phyloP scores from a whole-genome alignment of 1,139 yeast genomes.

The Blastobotrys buckinghamii region DNA sequence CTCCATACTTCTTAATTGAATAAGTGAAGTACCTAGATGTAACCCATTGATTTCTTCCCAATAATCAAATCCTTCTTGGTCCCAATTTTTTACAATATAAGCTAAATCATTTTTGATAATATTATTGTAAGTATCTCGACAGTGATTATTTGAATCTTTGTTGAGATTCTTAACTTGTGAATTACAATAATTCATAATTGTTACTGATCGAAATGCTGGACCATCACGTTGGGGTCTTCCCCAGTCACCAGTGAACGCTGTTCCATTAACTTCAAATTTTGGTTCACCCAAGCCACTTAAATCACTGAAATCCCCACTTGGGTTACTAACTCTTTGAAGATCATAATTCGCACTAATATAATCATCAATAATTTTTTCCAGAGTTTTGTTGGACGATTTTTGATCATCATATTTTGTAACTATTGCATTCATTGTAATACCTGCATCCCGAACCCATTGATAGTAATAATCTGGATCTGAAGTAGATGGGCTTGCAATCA shows the following conservation, averaged over 20 bases:
- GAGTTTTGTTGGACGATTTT: conserved; percentile 27
- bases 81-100: conserved; percentile 63
- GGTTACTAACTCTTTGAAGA: conserved; percentile 62
- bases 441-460: conserved; percentile 91
- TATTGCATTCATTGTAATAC: conserved; percentile 68
- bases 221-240: conserved; percentile 98
- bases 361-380: conserved; percentile 42
- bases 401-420: conserved; percentile 46
- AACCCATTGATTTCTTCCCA: conserved; percentile 84
- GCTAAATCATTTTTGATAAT: conserved; percentile 66
- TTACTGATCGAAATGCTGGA: conserved; percentile 72
- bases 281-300: conserved; percentile 78
- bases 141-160: conserved; percentile 5
- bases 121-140: conserved; percentile 28
- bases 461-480: conserved; percentile 68
- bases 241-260: conserved; percentile 63
- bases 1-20: conserved; percentile 64
- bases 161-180: conserved; percentile 33
- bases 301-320: conserved; percentile 57
- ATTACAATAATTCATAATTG: conserved; percentile 54
- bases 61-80: conserved; percentile 63
- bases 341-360: conserved; percentile 54
- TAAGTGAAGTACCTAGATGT: conserved; percentile 74
- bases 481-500: conserved; percentile 79
- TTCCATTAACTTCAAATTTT: conserved; percentile 63